A percentile compares a stretch with the other conserved stretches of the same genome.
Conservation (phyloP, 148 eudicot genomes). For the Drosera capensis region DNA sequence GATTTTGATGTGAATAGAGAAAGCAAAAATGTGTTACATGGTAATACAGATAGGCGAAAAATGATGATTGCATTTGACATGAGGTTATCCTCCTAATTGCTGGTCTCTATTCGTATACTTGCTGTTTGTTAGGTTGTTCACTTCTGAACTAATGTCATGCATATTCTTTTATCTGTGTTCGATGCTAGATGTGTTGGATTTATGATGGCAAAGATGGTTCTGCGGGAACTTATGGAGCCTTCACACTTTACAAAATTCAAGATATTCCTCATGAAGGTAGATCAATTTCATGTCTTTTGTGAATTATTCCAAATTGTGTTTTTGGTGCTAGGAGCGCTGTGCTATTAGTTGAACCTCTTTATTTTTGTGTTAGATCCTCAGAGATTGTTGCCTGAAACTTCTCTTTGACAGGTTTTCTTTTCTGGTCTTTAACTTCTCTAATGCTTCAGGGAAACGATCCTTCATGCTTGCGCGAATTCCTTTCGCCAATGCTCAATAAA, state of each 20-base stretch:
- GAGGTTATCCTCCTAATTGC: no score
- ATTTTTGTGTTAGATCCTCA: no score
- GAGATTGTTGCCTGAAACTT: no score
- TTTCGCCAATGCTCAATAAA: slow-evolving; percentile 41
- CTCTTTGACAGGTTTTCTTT: background rate
- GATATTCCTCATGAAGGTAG: slow-evolving; percentile 76
- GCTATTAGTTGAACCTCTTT: background rate
- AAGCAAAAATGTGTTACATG: slow-evolving; percentile 22
- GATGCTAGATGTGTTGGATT: slow-evolving; percentile 77
- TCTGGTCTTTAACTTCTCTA: slow-evolving; percentile 1
- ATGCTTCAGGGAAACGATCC: slow-evolving; percentile 67
- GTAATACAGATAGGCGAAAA: slow-evolving; percentile 43
- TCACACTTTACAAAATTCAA: slow-evolving; percentile 56
- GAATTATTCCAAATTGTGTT: background rate
- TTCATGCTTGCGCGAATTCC: slow-evolving; percentile 88
- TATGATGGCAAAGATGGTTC: slow-evolving; percentile 93
- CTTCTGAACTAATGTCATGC: background rate
- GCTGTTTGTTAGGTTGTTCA: no score
- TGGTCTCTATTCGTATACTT: no score
- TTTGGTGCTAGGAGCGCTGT: background rate
- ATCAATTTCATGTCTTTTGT: background rate
- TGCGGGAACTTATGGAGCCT: slow-evolving; percentile 94
- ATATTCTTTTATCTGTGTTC: background rate
- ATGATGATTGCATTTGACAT: slow-evolving; percentile 99
- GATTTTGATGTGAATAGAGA: slow-evolving; percentile 49